A percentile compares a stretch with the other conserved stretches of the same genome.
Evolutionary conservation across 2,329 filamentous ascomycete species (phyloP).

Genomic region (Chrysosporium keratinophilum): DNA sequence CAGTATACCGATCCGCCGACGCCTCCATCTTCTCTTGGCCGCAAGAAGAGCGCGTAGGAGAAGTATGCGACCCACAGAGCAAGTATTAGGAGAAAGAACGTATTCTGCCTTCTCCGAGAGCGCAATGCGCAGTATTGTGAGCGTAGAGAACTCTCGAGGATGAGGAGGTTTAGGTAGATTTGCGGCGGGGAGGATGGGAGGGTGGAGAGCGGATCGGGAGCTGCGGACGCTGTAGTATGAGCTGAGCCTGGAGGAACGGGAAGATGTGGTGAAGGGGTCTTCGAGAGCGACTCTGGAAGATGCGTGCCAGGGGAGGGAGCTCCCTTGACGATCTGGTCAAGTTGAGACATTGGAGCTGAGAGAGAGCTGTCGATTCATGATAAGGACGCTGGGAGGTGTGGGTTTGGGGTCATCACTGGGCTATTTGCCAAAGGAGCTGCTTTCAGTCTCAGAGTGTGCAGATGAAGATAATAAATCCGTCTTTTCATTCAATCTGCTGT

Average conservation of each 20-base stretch:
- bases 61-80: conserved; percentile 74
- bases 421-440: too few relatives aligned
- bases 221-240: conserved; percentile 18
- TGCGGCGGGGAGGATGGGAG: conserved; percentile 86
- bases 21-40: conserved; percentile 92
- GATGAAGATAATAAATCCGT: too few relatives aligned
- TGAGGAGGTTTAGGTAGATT: conserved; percentile 95
- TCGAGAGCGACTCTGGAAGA: conserved; percentile 35
- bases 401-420: not conserved
- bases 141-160: conserved; percentile 87
- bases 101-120: conserved; percentile 78
- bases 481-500: not conserved
- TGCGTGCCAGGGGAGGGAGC: conserved; percentile 56
- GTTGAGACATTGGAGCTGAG: conserved; percentile 44
- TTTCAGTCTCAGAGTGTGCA: not conserved
- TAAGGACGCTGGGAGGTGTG: not conserved
- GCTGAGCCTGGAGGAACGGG: not conserved
- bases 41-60: conserved; percentile 80
- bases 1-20: conserved; percentile 93
- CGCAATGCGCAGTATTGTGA: conserved; percentile 87
- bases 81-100: conserved; percentile 77
- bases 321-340: conserved; percentile 90
- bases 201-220: conserved; percentile 61
- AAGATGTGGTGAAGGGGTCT: conserved; percentile 26
- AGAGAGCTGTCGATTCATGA: conserved; percentile 32